Conservation (phyloP, 164 flowering plant genomes). For the Magnolia officinalis region DNA sequence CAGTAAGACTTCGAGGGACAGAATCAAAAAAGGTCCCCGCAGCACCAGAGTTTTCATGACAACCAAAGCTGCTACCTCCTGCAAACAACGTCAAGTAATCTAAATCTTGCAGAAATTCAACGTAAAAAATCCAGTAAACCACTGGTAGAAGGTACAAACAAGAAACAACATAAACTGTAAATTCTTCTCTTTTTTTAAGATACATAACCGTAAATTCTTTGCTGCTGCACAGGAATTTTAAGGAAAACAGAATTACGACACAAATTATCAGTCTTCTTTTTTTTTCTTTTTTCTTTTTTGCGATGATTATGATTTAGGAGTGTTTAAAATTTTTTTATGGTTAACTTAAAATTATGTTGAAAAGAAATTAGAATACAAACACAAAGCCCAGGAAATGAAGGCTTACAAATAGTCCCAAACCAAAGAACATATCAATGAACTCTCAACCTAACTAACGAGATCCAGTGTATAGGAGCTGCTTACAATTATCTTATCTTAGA, state of each 20-base stretch:
- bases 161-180: not conserved
- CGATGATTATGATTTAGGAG: too few species aligned
- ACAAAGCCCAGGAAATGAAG: too few species aligned
- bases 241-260: not conserved
- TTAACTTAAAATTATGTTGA: too few species aligned
- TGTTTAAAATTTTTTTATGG: too few species aligned
- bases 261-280: not conserved
- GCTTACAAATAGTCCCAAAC: too few species aligned
- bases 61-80: slow-evolving; percentile 90
- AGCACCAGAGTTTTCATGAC: slow-evolving; percentile 83
- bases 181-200: not conserved
- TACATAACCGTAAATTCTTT: not conserved
- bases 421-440: too few species aligned
- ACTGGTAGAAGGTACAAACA: not conserved
- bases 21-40: slow-evolving; percentile 96
- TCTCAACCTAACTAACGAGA: too few species aligned
- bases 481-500: not conserved
- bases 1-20: slow-evolving; percentile 76
- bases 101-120: not conserved
- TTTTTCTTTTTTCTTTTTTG: too few species aligned
- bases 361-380: too few species aligned
- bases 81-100: slow-evolving; percentile 16
- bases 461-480: not conserved
- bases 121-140: too few species aligned
- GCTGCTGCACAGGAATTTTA: not conserved